Percentiles rank a stretch among this genome's conserved stretches.
phyloP scores from a whole-genome alignment of 768 basidiomycete genomes.

The Mycena metata region DNA sequence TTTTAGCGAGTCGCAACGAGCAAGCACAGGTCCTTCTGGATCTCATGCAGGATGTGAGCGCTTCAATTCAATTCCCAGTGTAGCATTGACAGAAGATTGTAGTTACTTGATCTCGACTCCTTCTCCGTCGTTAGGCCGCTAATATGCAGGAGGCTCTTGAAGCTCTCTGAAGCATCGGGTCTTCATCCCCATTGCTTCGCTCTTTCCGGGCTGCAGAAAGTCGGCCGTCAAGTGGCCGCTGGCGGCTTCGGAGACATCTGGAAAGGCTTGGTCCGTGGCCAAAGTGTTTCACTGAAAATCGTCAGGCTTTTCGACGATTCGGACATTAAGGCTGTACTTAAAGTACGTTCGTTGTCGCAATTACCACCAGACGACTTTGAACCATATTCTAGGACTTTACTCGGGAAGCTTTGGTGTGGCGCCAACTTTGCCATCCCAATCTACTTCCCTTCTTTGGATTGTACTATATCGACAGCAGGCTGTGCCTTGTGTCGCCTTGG shows the following conservation, averaged over 20 bases:
- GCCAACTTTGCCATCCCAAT: slow-evolving; percentile 38
- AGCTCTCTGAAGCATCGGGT: slow-evolving; percentile 4
- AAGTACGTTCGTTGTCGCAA: background rate
- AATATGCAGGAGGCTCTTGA: background rate
- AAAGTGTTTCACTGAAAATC: slow-evolving; percentile 1
- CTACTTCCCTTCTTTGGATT: slow-evolving; percentile 40
- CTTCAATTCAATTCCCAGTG: background rate
- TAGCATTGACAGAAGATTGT: background rate
- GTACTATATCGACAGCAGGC: slow-evolving; percentile 23
- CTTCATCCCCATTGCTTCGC: slow-evolving; percentile 16
- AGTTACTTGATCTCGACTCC: slow-evolving; percentile 6
- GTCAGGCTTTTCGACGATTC: slow-evolving; percentile 15
- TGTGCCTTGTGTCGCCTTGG: slow-evolving; percentile 46
- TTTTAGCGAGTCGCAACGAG: background rate
- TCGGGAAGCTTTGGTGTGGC: slow-evolving; percentile 40
- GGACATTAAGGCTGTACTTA: background rate
- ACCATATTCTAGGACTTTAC: slow-evolving; percentile 8
- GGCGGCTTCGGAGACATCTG: slow-evolving; percentile 14
- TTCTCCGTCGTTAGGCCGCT: background rate
- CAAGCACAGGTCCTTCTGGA: background rate
- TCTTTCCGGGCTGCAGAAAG: slow-evolving; percentile 1
- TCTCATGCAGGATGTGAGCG: slow-evolving; percentile 17
- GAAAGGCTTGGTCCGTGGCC: background rate
- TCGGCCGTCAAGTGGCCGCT: background rate
- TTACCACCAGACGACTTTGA: background rate